Evolutionary conservation across 352 stramenopile species (phyloP).

Genomic region (Poterioochromonas sp.): DNA sequence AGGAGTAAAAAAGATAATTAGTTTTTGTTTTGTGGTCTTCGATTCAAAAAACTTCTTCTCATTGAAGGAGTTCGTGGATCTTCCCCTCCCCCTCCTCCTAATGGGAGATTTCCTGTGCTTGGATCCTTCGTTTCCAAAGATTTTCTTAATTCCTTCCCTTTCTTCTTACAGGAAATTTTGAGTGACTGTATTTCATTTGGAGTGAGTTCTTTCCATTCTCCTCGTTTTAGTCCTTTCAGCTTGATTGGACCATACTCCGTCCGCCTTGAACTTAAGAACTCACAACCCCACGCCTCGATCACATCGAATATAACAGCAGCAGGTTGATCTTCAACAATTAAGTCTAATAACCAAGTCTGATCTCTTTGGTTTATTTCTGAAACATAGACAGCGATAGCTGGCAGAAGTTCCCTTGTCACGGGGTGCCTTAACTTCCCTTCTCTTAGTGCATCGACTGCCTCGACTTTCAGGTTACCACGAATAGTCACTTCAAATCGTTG

Average conservation of each 20-base stretch:
- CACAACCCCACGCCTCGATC: conserved; percentile 41
- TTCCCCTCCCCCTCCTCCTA: background rate
- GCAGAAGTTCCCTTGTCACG: background rate
- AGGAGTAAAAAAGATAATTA: background rate
- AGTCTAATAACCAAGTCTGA: background rate
- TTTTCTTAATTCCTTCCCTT: background rate
- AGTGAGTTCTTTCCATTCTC: conserved; percentile 40
- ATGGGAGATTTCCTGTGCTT: background rate
- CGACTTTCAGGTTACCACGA: background rate
- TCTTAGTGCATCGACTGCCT: background rate
- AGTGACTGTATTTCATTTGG: background rate
- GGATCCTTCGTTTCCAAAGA: background rate
- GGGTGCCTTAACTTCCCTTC: background rate
- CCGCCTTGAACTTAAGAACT: conserved; percentile 38
- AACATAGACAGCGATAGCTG: background rate
- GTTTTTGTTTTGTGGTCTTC: background rate
- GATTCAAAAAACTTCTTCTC: background rate
- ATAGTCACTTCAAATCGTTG: conserved; percentile 37
- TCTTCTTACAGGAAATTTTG: conserved; percentile 5
- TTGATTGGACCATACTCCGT: conserved; percentile 40
- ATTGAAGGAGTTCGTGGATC: background rate
- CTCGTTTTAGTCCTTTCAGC: conserved; percentile 38
- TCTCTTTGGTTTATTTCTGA: background rate
- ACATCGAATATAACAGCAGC: conserved; percentile 24
- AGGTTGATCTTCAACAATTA: conserved; percentile 4